Base-by-base conservation (phyloP, 768 basidiomycete species). In the Asterophora lycoperdoides region DNA sequence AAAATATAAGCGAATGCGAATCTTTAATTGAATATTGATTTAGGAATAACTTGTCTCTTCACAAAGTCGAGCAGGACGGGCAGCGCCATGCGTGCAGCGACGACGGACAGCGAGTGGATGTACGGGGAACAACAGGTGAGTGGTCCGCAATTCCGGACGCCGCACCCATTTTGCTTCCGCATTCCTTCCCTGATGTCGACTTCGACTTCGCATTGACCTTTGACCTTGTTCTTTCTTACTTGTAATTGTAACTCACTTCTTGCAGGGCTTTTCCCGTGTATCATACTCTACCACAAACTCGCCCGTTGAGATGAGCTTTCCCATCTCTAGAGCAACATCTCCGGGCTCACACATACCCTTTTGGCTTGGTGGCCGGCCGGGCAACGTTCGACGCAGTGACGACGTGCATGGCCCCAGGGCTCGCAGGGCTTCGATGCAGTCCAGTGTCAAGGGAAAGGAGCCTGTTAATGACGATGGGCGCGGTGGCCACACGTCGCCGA, bases 391-490 rank as follows among this genome's bases (percentile, higher is more conserved):
- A 40, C 49, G 53, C 33, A 53, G 46, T 32, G 51, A 54, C 37
- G 50, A 52, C 18, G 56, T 54, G 36, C 46, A 51, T 14, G 46
- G 40, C 14, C 44, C 50, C 46, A 57, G 61, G 54, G 56, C 53
- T 43, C 64, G 61, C 52, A 46, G 62, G 50, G 38, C 59, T 15
- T 59, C 56, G 15, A 48, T 53, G 15, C 56, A 55, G 32, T 56
- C 64, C n/a, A 60, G 54, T 15, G 59, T 62, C 41, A 70, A 72
- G 53, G 65, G 64, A 34, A 69, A 69, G 51, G 64, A 64, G 46
- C 61, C 63, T 42, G 47, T 56, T 1, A 14, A 49, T 44, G 46
- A 58, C 20, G 50, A 53, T 44, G 56, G 44, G 26, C 49, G 45
- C 35, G 51, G 60, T 44, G 49, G 53, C 47, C 48, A 38, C 42